Conservation (phyloP, 345 rosid species). For the Euphorbia tirucalli region DNA sequence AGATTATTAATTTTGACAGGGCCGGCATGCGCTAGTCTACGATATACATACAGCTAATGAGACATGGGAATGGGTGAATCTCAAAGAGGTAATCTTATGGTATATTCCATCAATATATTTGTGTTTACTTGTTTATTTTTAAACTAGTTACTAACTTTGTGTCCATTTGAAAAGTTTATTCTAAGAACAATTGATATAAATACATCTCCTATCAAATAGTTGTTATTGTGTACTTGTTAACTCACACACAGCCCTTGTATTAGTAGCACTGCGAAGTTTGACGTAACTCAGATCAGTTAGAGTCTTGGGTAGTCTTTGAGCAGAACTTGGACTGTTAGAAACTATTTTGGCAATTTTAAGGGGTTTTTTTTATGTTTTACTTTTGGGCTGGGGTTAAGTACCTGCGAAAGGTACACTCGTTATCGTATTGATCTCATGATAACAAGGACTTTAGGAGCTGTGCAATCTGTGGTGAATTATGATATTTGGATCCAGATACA, state of each 20-base stretch:
- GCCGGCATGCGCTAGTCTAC: constrained; percentile 86
- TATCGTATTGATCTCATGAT: neutral
- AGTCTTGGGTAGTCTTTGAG: neutral
- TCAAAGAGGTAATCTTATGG: constrained; percentile 61
- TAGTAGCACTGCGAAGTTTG: neutral
- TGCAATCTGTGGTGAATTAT: neutral
- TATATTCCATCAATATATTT: constrained; percentile 5
- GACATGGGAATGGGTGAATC: constrained; percentile 98
- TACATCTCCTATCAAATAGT: neutral
- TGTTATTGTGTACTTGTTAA: neutral
- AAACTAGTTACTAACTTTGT: neutral
- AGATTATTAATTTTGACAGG: constrained; percentile 50
- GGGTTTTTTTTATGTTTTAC: neutral
- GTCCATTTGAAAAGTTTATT: constrained; percentile 5
- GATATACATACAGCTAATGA: constrained; percentile 59
- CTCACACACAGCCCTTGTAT: neutral
- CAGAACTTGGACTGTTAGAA: constrained; percentile 3
- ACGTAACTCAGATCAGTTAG: neutral
- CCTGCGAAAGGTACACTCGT: neutral
- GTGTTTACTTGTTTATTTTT: neutral
- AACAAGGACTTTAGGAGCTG: neutral
- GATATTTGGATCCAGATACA: neutral
- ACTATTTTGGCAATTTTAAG: neutral
- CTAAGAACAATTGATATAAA: neutral
- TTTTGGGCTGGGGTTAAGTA: neutral